Evolutionary conservation across 148 eudicot genomes (phyloP).

Genomic region (Fallopia convolvulus): DNA sequence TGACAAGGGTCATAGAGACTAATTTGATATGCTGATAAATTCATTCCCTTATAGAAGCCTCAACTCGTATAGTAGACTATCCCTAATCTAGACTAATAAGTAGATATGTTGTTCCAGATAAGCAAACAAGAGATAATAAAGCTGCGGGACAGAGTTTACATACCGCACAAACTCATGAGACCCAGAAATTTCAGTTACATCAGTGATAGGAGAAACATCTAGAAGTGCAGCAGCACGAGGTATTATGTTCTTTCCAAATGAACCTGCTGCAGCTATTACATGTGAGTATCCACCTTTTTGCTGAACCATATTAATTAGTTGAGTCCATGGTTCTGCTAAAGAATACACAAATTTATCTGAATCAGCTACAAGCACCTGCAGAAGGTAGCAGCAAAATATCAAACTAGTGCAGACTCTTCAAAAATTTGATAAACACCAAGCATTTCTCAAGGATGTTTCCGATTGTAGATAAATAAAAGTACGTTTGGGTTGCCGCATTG

Average conservation of each 20-base stretch:
- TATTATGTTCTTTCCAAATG: conserved; percentile 87
- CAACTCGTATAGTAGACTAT: neutral
- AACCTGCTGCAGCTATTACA: conserved; percentile 66
- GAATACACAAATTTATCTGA: conserved; percentile 68
- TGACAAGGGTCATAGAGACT: neutral
- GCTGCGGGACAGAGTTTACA: neutral
- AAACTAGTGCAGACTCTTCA: neutral
- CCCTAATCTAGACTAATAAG: neutral
- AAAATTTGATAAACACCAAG: neutral
- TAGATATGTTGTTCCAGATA: neutral
- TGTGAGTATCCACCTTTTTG: conserved; percentile 64
- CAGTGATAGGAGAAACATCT: conserved; percentile 90
- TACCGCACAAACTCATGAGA: conserved; percentile 78
- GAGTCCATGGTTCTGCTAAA: conserved; percentile 94
- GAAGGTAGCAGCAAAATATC: neutral
- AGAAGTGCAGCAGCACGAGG: conserved; percentile 96
- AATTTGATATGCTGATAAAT: neutral
- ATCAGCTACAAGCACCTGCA: conserved; percentile 81
- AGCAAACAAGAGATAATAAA: neutral
- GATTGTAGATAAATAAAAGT: neutral
- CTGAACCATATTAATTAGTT: conserved; percentile 61
- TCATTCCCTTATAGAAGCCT: neutral
- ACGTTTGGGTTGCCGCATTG: no score
- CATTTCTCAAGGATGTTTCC: neutral
- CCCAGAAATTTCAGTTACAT: conserved; percentile 56